Evolutionary conservation across 495 filamentous ascomycete genomes (phyloP), one percentile per base, ranked within the genome.

Genomic region (Aspergillus heteromorphus): DNA sequence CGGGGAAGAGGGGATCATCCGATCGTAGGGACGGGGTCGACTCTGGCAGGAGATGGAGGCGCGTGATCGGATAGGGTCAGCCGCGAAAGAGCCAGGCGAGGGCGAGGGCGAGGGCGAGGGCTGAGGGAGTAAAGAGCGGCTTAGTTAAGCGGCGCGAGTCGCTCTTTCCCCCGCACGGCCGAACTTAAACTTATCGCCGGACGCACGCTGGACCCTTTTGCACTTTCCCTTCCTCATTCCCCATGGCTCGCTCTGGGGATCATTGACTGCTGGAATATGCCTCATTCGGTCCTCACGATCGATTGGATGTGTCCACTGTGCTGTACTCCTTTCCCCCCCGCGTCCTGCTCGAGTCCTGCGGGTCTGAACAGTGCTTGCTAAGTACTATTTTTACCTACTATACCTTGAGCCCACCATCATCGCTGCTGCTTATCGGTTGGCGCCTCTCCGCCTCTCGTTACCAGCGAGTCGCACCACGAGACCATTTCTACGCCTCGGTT

Each of bases 261-360:
- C 43, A 47, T 47, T 47, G 43, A 29, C 21, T 27, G 5, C 34
- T 14, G 13, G 48, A 47, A 47, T 19, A 56, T 56, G 54, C 38
- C 14, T 45, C 41, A 45, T 51, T 51, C 17, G 19, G n/a, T 51
- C 48, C 18, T 13, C 10, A 20, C 45, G n/a, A 9, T 49, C 45
- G 43, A 59, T 55, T 62, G 53, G 53, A 49, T 54, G 20, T 21
- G n/a, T n/a, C n/a, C n/a, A n/a, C 52, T 45, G 34, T 27, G 48
- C 49, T 31, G 7, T 47, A n/a, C 19, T n/a, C 29, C 43, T 0
- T 16, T 47, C 2, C 16, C 6, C 11, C 43, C 43, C 43, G n/a
- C 34, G 34, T 38, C 34, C 34, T 38, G 34, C 34, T 38, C 34
- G 34, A 38, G 34, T 38, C n/a, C 34, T 27, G 43, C 43, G 43